Base-by-base conservation (phyloP, 768 basidiomycete species). In the Suillus discolor region DNA sequence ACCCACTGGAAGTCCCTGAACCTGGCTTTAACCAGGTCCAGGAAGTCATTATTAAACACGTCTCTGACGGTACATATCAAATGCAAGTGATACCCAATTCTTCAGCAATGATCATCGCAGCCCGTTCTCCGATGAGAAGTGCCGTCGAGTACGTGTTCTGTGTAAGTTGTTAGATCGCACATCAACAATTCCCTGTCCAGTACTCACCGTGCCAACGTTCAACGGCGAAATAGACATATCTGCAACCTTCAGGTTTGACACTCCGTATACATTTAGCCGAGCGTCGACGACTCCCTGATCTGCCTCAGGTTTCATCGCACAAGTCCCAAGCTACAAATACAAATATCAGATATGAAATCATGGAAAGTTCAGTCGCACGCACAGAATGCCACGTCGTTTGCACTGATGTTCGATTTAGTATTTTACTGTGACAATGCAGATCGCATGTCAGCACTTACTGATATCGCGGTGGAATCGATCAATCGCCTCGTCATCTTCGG, bases 281-380 rank as follows among this genome's bases (percentile, higher is more conserved):
- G 82, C 60, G 70, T 91, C 87, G 13, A 91, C 86, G 5, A 90
- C 89, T 15, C 89, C 89, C 6, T 82, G 84, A 47, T 80, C 64
- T 18, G 84, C 79, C 23, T 82, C 81, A 2, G 87, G 81, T 71
- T 87, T 89, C 89, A 90, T 90, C 0, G 87, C 83, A 65, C 88
- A 89, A 0, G 88, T 90, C 49, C 88, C 88, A 18, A 87, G 78
- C 87, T 89, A 63, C 3, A 47, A 1, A 53, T 34, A 47, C 4
- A 59, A 34, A 18, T 13, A 12, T 12, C 65, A 25, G 47, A 59
- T 15, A 64, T 13, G 42, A 36, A 57, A n/a, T 55, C 6, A 9
- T 5, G 20, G 31, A 13, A 47, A 42, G 20, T 41, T 18, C 1
- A 20, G 8, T 15, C 39, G 34, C 49, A 60, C 64, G 49, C 66